These are phyloP conservation scores for Entoloma clypeatum DNA, from an alignment of 1,284 basidiomycete species.

Conservation along the genomic window DNA sequence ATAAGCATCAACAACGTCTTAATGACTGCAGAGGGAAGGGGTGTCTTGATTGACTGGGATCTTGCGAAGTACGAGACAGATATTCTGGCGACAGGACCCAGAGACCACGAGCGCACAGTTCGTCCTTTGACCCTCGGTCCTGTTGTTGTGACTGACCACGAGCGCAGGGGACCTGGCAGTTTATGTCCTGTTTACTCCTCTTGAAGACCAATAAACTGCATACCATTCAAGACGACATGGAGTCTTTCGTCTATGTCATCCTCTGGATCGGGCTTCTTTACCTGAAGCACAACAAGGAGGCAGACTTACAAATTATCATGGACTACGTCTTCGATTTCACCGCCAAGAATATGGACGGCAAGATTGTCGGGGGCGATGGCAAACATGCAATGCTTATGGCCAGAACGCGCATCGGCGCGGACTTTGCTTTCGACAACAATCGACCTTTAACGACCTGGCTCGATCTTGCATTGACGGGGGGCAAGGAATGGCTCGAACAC, in stretches of 20 bases:
- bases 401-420: too few species aligned
- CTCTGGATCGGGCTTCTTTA: slow-evolving; percentile 20
- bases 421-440: too few species aligned
- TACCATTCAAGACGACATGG: slow-evolving; percentile 30
- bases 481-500: too few species aligned
- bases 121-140: slow-evolving; percentile 1
- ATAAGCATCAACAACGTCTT: slow-evolving; percentile 34
- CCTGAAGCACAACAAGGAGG: slow-evolving; percentile 5
- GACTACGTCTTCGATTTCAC: too few species aligned
- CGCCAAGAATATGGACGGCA: too few species aligned
- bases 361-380: too few species aligned
- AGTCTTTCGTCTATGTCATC: slow-evolving; percentile 32
- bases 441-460: too few species aligned
- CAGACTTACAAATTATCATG: too few species aligned
- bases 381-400: too few species aligned
- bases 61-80: slow-evolving; percentile 17
- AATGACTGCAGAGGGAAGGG: slow-evolving; percentile 18
- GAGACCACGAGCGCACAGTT: slow-evolving; percentile 21
- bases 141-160: not conserved
- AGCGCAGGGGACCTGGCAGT: slow-evolving; percentile 34
- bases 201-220: slow-evolving; percentile 16
- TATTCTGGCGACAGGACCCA: slow-evolving; percentile 2
- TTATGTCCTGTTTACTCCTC: slow-evolving; percentile 27
- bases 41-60: slow-evolving; percentile 36
- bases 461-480: too few species aligned